Conservation (phyloP, 768 basidiomycete genomes). For the Hygrocybe punicea region DNA sequence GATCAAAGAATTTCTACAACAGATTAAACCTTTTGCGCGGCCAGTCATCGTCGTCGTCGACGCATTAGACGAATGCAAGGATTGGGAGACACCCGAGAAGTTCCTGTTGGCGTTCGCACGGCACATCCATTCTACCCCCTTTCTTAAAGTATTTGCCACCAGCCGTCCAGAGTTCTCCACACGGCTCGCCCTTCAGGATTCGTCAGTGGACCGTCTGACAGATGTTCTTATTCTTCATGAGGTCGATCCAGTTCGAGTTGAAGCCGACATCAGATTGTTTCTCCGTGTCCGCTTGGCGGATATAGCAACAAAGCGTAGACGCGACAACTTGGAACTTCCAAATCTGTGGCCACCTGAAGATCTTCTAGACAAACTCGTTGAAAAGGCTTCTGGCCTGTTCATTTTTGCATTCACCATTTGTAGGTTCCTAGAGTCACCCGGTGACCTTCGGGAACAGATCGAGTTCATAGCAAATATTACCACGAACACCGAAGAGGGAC, state of each 20-base stretch:
- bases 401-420: conserved; percentile 1
- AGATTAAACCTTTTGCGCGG: background rate
- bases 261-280: conserved; percentile 19
- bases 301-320: conserved; percentile 7
- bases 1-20: conserved; percentile 19
- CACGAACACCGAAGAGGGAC: conserved; percentile 16
- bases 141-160: conserved; percentile 1
- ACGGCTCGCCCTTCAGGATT: background rate
- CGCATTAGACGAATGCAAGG: conserved; percentile 5
- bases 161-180: conserved; percentile 13
- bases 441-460: conserved; percentile 7
- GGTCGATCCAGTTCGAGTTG: background rate
- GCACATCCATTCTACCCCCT: background rate
- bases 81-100: background rate
- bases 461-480: conserved; percentile 10
- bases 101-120: background rate
- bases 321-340: background rate
- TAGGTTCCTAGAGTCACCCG: conserved; percentile 13
- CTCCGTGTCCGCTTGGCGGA: conserved; percentile 9
- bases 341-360: background rate
- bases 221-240: conserved; percentile 1
- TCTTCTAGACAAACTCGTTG: background rate
- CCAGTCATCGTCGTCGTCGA: conserved; percentile 6
- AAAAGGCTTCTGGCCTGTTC: background rate
- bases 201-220: background rate